A percentile compares a stretch with the other conserved stretches of the same genome.
Evolutionary conservation across 225 moss, liverwort and hornwort species (phyloP).

Genomic region (Physcomitrium patens): DNA sequence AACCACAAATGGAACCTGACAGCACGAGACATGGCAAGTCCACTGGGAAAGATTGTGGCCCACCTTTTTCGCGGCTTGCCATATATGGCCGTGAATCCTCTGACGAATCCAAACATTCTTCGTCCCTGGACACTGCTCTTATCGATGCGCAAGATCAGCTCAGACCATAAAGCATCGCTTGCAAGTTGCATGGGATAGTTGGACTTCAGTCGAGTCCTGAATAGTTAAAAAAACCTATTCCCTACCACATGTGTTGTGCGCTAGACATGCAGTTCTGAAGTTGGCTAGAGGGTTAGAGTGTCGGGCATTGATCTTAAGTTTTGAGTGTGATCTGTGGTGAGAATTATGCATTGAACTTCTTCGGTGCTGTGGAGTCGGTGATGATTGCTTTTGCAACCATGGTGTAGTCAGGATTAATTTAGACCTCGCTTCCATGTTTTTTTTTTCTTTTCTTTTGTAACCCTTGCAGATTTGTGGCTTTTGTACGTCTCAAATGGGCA

Average conservation of each 20-base stretch:
- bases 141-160: too few species aligned
- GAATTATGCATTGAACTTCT: not conserved
- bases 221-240: too few species aligned
- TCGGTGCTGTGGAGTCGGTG: not conserved
- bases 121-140: not conserved
- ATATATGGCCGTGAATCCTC: not conserved
- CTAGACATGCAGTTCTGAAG: too few species aligned
- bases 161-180: not conserved
- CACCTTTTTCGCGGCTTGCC: constrained; percentile 9
- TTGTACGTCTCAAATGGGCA: constrained; percentile 8
- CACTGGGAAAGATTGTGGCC: not conserved
- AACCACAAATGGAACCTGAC: too few species aligned
- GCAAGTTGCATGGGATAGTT: not conserved
- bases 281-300: not conserved
- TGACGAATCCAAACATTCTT: not conserved
- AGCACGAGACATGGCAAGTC: not conserved
- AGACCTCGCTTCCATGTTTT: not conserved
- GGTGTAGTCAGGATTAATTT: not conserved
- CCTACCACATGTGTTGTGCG: too few species aligned
- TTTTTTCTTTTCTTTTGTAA: not conserved
- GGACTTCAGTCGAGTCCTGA: not conserved
- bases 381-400: not conserved
- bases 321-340: not conserved
- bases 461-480: not conserved
- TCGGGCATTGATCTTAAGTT: not conserved